These are phyloP conservation scores for Fusarium tricinctum DNA, from an alignment of 2,329 filamentous ascomycete species.

Conservation along the genomic window DNA sequence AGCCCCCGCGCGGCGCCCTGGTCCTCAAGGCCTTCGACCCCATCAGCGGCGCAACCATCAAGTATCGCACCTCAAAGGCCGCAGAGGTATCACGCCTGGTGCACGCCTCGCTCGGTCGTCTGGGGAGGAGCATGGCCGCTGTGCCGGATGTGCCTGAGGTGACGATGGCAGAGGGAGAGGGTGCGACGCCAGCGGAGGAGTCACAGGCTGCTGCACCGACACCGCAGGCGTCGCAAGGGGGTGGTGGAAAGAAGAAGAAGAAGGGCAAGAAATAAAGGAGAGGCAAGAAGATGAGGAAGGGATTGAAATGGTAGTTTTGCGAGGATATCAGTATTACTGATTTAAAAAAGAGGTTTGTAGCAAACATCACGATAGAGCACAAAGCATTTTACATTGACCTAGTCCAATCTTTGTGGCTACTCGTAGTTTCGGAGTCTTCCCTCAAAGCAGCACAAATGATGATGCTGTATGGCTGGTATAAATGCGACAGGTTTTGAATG, in stretches of 20 bases:
- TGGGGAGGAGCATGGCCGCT: constrained; percentile 78
- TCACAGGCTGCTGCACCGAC: constrained; percentile 46
- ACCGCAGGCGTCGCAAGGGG: constrained; percentile 49
- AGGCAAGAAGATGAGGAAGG: not conserved
- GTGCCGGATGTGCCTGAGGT: constrained; percentile 62
- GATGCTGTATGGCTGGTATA: too few species aligned
- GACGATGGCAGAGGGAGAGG: constrained; percentile 58
- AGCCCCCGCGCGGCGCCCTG: constrained; percentile 76
- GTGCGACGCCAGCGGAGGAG: constrained; percentile 45
- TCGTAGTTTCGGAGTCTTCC: too few species aligned
- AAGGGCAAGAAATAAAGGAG: constrained; percentile 64
- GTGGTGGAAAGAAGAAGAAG: constrained; percentile 72
- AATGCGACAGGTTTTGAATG: too few species aligned
- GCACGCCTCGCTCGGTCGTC: constrained; percentile 75
- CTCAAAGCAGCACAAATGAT: too few species aligned
- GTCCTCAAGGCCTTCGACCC: constrained; percentile 93
- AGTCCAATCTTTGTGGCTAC: not conserved
- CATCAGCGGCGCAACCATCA: constrained; percentile 82
- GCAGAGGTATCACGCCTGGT: constrained; percentile 90
- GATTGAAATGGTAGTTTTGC: not conserved
- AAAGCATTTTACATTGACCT: not conserved
- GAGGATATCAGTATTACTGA: not conserved
- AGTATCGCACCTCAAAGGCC: constrained; percentile 92
- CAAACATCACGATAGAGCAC: not conserved
- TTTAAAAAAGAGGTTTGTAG: not conserved